Evolutionary conservation across 2,329 filamentous ascomycete species (phyloP).

Genomic region (Arthrinium puccinioides): DNA sequence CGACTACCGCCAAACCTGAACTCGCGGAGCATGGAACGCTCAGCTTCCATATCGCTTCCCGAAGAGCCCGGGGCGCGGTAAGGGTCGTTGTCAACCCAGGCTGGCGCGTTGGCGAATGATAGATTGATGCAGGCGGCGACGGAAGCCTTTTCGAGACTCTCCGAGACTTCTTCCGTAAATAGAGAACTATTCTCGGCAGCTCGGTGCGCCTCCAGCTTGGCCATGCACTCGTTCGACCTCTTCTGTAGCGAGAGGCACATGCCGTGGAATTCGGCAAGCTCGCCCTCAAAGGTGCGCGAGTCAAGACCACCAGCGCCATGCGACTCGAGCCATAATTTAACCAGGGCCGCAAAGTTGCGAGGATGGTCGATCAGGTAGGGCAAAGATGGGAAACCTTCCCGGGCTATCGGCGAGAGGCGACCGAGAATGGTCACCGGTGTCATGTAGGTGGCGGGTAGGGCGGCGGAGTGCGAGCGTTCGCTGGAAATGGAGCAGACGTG

Average conservation of each 20-base stretch:
- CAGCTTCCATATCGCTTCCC: conserved; percentile 37
- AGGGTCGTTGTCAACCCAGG: conserved; percentile 27
- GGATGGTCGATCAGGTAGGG: conserved; percentile 90
- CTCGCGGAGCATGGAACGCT: conserved; percentile 10
- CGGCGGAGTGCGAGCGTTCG: conserved; percentile 53
- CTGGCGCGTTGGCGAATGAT: conserved; percentile 25
- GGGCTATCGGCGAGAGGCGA: conserved; percentile 69
- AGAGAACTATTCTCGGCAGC: conserved; percentile 27
- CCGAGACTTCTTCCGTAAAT: conserved; percentile 29
- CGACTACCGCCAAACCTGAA: conserved; percentile 12
- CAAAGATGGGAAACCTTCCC: conserved; percentile 87
- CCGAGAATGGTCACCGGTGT: conserved; percentile 87
- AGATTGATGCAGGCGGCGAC: conserved; percentile 28
- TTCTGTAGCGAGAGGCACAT: conserved; percentile 43
- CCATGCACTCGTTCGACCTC: conserved; percentile 44
- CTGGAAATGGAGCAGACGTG: conserved; percentile 75
- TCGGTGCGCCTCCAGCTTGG: conserved; percentile 39
- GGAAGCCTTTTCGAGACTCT: conserved; percentile 39
- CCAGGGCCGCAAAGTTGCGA: conserved; percentile 74
- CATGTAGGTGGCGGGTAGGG: conserved; percentile 77
- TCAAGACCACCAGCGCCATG: conserved; percentile 25
- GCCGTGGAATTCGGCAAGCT: conserved; percentile 45
- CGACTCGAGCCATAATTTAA: conserved; percentile 70
- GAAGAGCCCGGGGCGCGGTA: conserved; percentile 40
- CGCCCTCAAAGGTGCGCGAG: conserved; percentile 37